Evolutionary conservation across 2,329 filamentous ascomycete genomes (phyloP).

Genomic region (Ophiostoma piceae): DNA sequence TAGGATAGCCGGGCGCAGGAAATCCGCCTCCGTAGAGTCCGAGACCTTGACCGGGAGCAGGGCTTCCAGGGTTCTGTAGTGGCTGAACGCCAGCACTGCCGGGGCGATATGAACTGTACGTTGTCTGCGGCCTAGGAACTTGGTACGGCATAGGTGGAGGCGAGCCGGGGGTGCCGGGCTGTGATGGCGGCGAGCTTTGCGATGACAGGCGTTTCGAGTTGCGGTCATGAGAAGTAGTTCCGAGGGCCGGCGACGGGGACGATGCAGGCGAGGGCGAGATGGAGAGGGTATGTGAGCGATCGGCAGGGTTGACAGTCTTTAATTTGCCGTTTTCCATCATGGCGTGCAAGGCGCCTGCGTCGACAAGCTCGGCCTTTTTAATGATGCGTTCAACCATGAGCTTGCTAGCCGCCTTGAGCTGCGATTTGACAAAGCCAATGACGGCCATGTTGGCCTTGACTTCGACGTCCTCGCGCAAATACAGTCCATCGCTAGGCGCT

Average conservation of each 20-base stretch:
- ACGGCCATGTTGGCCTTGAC: constrained; percentile 64
- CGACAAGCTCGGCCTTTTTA: constrained; percentile 65
- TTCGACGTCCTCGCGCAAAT: constrained; percentile 65
- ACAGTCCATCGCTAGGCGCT: constrained; percentile 59
- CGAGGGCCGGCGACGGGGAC: constrained; percentile 27
- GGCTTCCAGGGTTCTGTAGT: background rate
- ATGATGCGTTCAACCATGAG: constrained; percentile 64
- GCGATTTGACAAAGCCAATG: constrained; percentile 60
- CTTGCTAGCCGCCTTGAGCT: constrained; percentile 61
- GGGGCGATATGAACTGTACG: constrained; percentile 29
- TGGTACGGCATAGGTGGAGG: constrained; percentile 38
- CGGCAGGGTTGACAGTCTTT: constrained; percentile 53
- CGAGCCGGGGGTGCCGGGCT: constrained; percentile 25
- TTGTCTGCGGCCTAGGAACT: constrained; percentile 36
- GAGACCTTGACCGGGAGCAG: background rate
- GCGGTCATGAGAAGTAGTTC: background rate
- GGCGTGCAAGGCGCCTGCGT: constrained; percentile 58
- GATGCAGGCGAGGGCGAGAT: constrained; percentile 25
- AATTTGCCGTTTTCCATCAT: constrained; percentile 63
- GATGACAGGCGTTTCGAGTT: background rate
- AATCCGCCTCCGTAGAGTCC: constrained; percentile 8
- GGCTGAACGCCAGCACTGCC: constrained; percentile 33
- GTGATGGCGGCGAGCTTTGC: constrained; percentile 17
- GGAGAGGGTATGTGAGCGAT: constrained; percentile 38
- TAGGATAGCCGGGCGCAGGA: constrained; percentile 17